Evolutionary conservation across 768 basidiomycete species (phyloP), one percentile per base, ranked within the genome.

Genomic region (Mycena pura): DNA sequence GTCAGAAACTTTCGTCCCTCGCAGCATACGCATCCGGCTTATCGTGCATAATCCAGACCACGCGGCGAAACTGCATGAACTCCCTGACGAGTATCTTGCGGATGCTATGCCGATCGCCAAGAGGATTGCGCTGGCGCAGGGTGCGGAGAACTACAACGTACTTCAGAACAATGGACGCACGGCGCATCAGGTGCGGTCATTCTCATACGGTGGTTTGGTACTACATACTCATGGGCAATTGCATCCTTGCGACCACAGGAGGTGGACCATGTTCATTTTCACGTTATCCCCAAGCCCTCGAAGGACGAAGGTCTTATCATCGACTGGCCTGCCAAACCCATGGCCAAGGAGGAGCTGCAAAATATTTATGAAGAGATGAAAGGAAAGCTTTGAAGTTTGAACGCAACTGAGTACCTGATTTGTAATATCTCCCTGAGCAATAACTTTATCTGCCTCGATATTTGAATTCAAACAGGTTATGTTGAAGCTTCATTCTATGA

Each of bases 261-360:
- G 50, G 93, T 96, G 25, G 84, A 88, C 54, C 95, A 96, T 68
- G 93, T 95, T 14, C 94, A 96, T 73, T 95, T 95, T 77, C 95
- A 98, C 69, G 82, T 98, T 67, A 96, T 98, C 62, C 95, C 96
- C 3, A 98, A 97, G 73, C 93, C 92, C 0, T 71, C 75, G n/a
- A 81, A 70, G 2, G 71, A 83, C 5, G 87, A 91, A 66, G 96
- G 96, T 5, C 82, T 99, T 25, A 86, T 86, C 13, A 77, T 98
- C 54, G 86, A 84, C 17, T 98, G 96, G 96, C 92, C 92, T 1
- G 72, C 80, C 2, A 77, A 87, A 74, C 69, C 77, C 43, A 66
- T 82, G 25, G 73, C 81, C n/a, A 87, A 86, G 76, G 90, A 88
- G 6, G 89, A 91, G 32, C 73, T 95, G 49, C 78, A 82, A 71